Evolutionary conservation across 2,329 filamentous ascomycete species (phyloP).

Genomic region (Pseudogymnoascus sp.): DNA sequence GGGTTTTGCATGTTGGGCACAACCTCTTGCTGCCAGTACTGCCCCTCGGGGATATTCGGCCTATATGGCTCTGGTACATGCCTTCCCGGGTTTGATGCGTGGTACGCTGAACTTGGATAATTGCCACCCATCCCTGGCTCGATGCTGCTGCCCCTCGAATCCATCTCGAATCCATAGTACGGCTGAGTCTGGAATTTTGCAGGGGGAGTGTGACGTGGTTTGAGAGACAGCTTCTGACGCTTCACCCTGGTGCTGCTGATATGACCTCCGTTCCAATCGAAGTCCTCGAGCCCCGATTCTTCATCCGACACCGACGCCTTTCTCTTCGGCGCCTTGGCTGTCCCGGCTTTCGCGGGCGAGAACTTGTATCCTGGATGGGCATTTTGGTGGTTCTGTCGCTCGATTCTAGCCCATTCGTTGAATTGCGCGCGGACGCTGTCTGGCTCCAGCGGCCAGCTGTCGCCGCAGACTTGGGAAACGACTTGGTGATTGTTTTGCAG

Average conservation of each 20-base stretch:
- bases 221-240: slow-evolving; percentile 16
- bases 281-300: slow-evolving; percentile 40
- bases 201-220: slow-evolving; percentile 18
- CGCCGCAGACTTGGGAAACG: slow-evolving; percentile 78
- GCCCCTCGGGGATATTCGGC: slow-evolving; percentile 34
- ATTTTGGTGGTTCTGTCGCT: slow-evolving; percentile 74
- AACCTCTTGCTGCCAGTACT: slow-evolving; percentile 40
- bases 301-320: slow-evolving; percentile 35
- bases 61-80: slow-evolving; percentile 38
- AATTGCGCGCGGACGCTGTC: slow-evolving; percentile 66
- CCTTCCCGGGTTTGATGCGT: slow-evolving; percentile 42
- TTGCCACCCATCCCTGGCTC: slow-evolving; percentile 19
- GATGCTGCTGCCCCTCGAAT: slow-evolving; percentile 25
- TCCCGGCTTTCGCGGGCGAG: slow-evolving; percentile 62
- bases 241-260: slow-evolving; percentile 9
- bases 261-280: slow-evolving; percentile 33
- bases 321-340: slow-evolving; percentile 39
- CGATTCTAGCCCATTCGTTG: slow-evolving; percentile 68
- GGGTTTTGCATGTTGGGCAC: slow-evolving; percentile 17
- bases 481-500: slow-evolving; percentile 88
- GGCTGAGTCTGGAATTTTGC: slow-evolving; percentile 15
- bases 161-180: slow-evolving; percentile 15
- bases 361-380: slow-evolving; percentile 94
- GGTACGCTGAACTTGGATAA: slow-evolving; percentile 42
- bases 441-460: slow-evolving; percentile 78